Conservation (phyloP, 2,329 filamentous ascomycete genomes). For the Botryotinia convoluta region DNA sequence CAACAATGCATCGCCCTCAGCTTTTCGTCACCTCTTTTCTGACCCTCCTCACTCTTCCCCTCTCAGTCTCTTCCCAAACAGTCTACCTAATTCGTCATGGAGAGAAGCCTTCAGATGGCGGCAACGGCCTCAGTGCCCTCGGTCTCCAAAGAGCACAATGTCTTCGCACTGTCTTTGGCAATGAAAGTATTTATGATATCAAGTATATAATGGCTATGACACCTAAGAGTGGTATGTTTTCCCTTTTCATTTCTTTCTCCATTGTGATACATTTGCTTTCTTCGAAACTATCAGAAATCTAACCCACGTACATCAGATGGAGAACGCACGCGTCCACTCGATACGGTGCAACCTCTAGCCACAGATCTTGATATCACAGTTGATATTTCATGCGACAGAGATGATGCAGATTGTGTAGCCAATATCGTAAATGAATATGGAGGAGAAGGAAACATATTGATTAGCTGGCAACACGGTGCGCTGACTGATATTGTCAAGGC, state of each 20-base stretch:
- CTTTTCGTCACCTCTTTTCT: neutral
- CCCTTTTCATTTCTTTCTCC: neutral
- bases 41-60: neutral
- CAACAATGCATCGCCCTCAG: neutral
- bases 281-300: neutral
- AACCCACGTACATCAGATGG: constrained; percentile 43
- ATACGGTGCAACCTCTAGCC: constrained; percentile 57
- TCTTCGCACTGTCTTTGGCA: constrained; percentile 55
- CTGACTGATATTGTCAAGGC: constrained; percentile 51
- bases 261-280: neutral
- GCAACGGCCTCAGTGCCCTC: constrained; percentile 48
- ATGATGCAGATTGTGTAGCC: constrained; percentile 54
- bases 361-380: constrained; percentile 53
- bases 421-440: constrained; percentile 48
- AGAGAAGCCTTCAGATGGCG: constrained; percentile 54
- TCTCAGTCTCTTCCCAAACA: constrained; percentile 37
- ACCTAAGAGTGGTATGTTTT: constrained; percentile 46
- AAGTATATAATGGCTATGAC: constrained; percentile 57
- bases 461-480: constrained; percentile 59
- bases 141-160: constrained; percentile 59
- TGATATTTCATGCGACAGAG: constrained; percentile 54
- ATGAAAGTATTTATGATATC: constrained; percentile 52
- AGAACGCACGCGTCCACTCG: constrained; percentile 50
- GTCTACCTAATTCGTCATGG: constrained; percentile 64
- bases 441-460: constrained; percentile 55